Evolutionary conservation across 2,329 filamentous ascomycete species (phyloP).

Genomic region (Arthrobotrys entomopaga): DNA sequence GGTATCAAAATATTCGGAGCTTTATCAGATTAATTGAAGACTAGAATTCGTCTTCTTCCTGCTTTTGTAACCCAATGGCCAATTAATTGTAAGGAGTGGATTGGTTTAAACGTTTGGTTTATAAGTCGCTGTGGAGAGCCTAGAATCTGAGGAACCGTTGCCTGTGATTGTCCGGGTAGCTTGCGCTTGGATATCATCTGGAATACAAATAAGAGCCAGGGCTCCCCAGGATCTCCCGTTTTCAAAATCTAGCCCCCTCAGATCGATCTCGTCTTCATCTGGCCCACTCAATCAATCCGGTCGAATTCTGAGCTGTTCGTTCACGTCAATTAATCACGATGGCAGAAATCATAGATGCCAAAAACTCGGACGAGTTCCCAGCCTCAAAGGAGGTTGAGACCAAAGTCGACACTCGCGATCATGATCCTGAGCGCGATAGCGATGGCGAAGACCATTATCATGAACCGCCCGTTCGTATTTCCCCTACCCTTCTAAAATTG

Average conservation of each 20-base stretch:
- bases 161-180: neutral
- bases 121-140: neutral
- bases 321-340: slow-evolving; percentile 6
- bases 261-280: neutral
- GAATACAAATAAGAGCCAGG: slow-evolving; percentile 8
- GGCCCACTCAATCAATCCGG: neutral
- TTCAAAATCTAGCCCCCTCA: neutral
- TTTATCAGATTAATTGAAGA: neutral
- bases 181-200: neutral
- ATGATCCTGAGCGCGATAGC: slow-evolving; percentile 11
- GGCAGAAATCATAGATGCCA: slow-evolving; percentile 3
- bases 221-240: neutral
- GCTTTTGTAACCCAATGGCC: neutral
- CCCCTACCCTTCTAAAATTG: neutral
- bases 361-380: slow-evolving; percentile 7
- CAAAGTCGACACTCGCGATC: neutral
- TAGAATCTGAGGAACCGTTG: neutral
- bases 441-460: slow-evolving; percentile 16
- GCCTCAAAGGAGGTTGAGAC: neutral
- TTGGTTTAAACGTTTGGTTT: no score
- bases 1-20: neutral
- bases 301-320: neutral
- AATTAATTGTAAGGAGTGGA: neutral
- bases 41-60: neutral
- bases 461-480: slow-evolving; percentile 3